Conservation (phyloP, 768 basidiomycete genomes). For the Termitomyces titanicus region DNA sequence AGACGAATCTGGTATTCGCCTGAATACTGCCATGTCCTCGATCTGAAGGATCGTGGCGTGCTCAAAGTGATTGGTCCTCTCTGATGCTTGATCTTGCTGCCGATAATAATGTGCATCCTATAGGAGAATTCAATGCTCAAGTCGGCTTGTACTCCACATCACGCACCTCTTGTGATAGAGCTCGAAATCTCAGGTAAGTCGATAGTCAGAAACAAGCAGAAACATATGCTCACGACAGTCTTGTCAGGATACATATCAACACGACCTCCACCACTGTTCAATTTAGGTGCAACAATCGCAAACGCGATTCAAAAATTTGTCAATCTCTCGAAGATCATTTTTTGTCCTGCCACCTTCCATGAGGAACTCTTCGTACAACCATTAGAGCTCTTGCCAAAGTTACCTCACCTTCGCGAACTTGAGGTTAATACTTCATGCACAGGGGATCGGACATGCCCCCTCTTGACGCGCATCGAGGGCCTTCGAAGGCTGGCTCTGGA, state of each 20-base stretch:
- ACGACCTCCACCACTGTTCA: conserved; percentile 28
- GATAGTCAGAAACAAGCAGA: too few relatives aligned
- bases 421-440: conserved; percentile 34
- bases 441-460: conserved; percentile 25
- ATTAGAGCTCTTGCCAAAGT: conserved; percentile 18
- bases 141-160: conserved; percentile 35
- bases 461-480: conserved; percentile 24
- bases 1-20: conserved; percentile 39
- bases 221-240: background rate
- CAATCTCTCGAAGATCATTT: conserved; percentile 28
- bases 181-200: conserved; percentile 44
- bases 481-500: conserved; percentile 28
- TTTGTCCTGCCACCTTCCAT: conserved; percentile 32
- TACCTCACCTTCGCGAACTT: conserved; percentile 22
- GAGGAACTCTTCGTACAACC: conserved; percentile 29
- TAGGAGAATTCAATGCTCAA: conserved; percentile 34
- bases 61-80: conserved; percentile 26
- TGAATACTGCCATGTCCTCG: conserved; percentile 24
- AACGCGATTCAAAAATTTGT: conserved; percentile 26
- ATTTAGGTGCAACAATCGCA: conserved; percentile 23
- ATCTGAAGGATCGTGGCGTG: conserved; percentile 32
- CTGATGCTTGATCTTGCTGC: background rate
- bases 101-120: background rate
- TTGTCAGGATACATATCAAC: conserved; percentile 19
- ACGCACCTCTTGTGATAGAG: conserved; percentile 36